Percentiles rank a stretch among this genome's conserved stretches.
These are phyloP conservation scores for Alternaria metachromatica DNA, from an alignment of 2,329 filamentous ascomycete genomes.

Conservation along the genomic window DNA sequence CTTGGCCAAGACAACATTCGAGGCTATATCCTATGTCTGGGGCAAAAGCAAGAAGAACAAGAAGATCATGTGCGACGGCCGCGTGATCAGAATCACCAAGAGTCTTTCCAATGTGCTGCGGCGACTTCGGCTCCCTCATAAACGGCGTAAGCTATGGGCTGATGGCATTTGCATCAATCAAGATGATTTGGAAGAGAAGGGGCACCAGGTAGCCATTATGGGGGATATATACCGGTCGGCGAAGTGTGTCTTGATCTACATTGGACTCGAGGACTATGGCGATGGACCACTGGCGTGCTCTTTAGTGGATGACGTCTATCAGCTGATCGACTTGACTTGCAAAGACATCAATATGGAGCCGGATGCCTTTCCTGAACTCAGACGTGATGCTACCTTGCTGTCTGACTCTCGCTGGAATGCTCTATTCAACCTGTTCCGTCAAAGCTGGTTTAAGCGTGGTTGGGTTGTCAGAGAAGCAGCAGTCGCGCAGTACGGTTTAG, in stretches of 20 bases:
- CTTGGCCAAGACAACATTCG: constrained; percentile 8
- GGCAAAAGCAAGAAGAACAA: constrained; percentile 8
- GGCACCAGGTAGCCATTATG: constrained; percentile 20
- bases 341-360: background rate
- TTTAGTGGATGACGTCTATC: constrained; percentile 8
- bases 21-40: constrained; percentile 24
- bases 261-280: constrained; percentile 5
- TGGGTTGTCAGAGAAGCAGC: constrained; percentile 22
- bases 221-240: constrained; percentile 18
- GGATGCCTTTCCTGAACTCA: background rate
- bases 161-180: constrained; percentile 26
- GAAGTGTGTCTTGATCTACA: constrained; percentile 12
- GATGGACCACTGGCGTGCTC: constrained; percentile 7
- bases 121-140: constrained; percentile 3
- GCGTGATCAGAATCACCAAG: constrained; percentile 4
- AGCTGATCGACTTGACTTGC: constrained; percentile 1
- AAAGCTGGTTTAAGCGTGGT: constrained; percentile 13
- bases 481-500: background rate
- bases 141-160: constrained; percentile 15
- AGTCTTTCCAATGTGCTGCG: constrained; percentile 14
- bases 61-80: constrained; percentile 9
- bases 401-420: constrained; percentile 7
- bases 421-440: background rate
- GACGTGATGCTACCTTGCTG: background rate
- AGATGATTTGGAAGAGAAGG: constrained; percentile 18